A percentile compares a stretch with the other conserved stretches of the same genome.
These are phyloP conservation scores for Phytopythium montanum DNA, from an alignment of 352 stramenopile species.

Conservation along the genomic window DNA sequence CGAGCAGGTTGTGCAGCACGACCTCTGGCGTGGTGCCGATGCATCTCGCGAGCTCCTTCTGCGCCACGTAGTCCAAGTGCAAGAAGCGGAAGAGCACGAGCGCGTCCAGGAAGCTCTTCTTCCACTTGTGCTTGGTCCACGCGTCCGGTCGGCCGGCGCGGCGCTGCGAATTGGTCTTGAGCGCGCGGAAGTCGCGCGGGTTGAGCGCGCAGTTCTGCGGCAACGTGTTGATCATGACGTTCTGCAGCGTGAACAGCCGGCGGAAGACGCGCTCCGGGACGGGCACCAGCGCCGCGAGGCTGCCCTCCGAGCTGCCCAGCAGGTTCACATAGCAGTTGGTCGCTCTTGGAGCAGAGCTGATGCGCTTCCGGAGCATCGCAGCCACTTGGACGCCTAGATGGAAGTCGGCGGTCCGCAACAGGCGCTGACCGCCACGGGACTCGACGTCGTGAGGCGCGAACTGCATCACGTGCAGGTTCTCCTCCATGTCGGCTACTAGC, in stretches of 20 bases:
- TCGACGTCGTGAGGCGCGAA: constrained; percentile 84
- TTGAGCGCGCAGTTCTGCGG: constrained; percentile 85
- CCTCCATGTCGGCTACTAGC: constrained; percentile 75
- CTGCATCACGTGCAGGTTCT: constrained; percentile 87
- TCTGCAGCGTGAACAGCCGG: constrained; percentile 85
- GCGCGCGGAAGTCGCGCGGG: constrained; percentile 76
- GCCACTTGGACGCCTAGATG: constrained; percentile 77
- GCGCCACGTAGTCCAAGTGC: constrained; percentile 80
- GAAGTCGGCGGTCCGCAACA: constrained; percentile 81
- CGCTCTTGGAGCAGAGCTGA: constrained; percentile 16
- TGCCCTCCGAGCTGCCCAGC: constrained; percentile 77
- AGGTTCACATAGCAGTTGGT: constrained; percentile 69
- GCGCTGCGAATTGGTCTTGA: constrained; percentile 66
- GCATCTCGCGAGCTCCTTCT: constrained; percentile 85
- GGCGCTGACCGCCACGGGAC: constrained; percentile 74
- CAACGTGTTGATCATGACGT: constrained; percentile 88
- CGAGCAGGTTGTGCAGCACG: constrained; percentile 85
- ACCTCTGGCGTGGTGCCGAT: constrained; percentile 88
- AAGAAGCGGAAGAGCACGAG: constrained; percentile 81
- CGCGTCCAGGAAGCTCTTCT: constrained; percentile 84
- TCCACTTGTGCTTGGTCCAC: constrained; percentile 88
- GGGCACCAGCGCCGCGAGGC: constrained; percentile 68
- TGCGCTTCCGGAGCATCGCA: constrained; percentile 78
- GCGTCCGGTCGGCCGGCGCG: constrained; percentile 62
- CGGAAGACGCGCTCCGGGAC: constrained; percentile 81